Evolutionary conservation across 768 basidiomycete genomes (phyloP).

Genomic region (Pulveroboletus sp.): DNA sequence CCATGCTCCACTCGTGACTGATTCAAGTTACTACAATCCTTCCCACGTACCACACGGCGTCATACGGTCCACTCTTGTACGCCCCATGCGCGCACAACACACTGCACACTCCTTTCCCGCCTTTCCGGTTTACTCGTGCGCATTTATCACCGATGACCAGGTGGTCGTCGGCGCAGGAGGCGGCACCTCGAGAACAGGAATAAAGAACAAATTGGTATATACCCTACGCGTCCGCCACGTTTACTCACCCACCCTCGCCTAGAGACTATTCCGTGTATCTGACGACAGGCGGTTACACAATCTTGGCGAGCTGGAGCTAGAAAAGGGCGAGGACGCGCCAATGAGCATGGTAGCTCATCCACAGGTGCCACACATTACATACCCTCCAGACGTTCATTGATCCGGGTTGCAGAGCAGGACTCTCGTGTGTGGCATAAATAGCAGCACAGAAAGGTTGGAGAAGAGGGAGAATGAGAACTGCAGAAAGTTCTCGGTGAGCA

Average conservation of each 20-base stretch:
- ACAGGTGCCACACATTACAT: conserved; percentile 40
- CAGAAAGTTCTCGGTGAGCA: conserved; percentile 54
- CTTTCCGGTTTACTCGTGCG: conserved; percentile 88
- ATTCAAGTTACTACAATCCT: background rate
- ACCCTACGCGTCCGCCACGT: background rate
- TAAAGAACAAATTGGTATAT: conserved; percentile 87
- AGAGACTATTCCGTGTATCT: conserved; percentile 69
- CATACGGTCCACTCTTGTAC: background rate
- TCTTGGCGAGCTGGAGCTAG: conserved; percentile 69
- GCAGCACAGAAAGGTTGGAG: conserved; percentile 55
- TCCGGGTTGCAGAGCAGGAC: conserved; percentile 37
- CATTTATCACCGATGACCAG: conserved; percentile 67
- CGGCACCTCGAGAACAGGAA: conserved; percentile 79
- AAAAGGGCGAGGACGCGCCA: conserved; percentile 85
- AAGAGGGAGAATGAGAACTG: conserved; percentile 81
- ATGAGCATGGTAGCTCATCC: conserved; percentile 84
- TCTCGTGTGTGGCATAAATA: conserved; percentile 87
- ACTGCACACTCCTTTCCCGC: conserved; percentile 68
- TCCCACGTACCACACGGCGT: conserved; percentile 13
- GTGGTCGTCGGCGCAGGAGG: conserved; percentile 89
- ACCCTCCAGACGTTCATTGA: background rate
- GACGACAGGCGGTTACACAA: conserved; percentile 50
- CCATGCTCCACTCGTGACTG: background rate
- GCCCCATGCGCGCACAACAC: conserved; percentile 74
- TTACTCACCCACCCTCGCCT: conserved; percentile 8